Evolutionary conservation across 1,139 yeast species (phyloP).

Genomic region (Kurtzmaniella quercitrusa): DNA sequence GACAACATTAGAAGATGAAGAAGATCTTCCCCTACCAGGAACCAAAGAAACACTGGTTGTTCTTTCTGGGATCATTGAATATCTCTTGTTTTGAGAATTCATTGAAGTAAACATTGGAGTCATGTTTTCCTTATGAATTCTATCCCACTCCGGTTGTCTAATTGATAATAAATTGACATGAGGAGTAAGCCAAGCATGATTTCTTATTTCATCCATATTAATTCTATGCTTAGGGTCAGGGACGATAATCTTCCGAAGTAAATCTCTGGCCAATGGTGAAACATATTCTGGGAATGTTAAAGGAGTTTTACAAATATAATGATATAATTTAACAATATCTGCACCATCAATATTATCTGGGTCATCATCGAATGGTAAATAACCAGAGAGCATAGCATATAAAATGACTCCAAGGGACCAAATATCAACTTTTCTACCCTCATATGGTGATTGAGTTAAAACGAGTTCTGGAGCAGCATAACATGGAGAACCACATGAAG

Average conservation of each 20-base stretch:
- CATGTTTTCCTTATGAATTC: slow-evolving; percentile 35
- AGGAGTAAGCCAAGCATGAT: slow-evolving; percentile 84
- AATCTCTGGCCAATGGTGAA: slow-evolving; percentile 86
- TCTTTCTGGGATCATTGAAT: slow-evolving; percentile 43
- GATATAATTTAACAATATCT: slow-evolving; percentile 85
- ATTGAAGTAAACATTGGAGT: slow-evolving; percentile 7
- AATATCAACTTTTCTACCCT: slow-evolving; percentile 91
- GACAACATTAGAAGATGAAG: slow-evolving; percentile 32
- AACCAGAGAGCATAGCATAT: slow-evolving; percentile 96
- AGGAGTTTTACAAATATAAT: slow-evolving; percentile 86
- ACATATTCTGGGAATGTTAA: slow-evolving; percentile 94
- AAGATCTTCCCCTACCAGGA: slow-evolving; percentile 39
- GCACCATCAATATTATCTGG: slow-evolving; percentile 95
- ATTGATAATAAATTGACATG: slow-evolving; percentile 79
- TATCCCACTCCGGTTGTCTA: slow-evolving; percentile 89
- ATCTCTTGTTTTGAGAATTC: slow-evolving; percentile 28
- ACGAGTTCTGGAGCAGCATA: slow-evolving; percentile 98
- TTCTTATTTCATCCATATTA: slow-evolving; percentile 60
- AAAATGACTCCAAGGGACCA: slow-evolving; percentile 97
- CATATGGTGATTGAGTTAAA: slow-evolving; percentile 79
- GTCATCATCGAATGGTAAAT: slow-evolving; percentile 96
- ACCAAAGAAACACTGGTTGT: slow-evolving; percentile 36
- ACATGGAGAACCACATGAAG: slow-evolving; percentile 97
- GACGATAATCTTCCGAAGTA: slow-evolving; percentile 77
- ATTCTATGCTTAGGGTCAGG: slow-evolving; percentile 83